Evolutionary conservation across 352 stramenopile genomes (phyloP).

Genomic region (Phytophthora macrochlamydospora): DNA sequence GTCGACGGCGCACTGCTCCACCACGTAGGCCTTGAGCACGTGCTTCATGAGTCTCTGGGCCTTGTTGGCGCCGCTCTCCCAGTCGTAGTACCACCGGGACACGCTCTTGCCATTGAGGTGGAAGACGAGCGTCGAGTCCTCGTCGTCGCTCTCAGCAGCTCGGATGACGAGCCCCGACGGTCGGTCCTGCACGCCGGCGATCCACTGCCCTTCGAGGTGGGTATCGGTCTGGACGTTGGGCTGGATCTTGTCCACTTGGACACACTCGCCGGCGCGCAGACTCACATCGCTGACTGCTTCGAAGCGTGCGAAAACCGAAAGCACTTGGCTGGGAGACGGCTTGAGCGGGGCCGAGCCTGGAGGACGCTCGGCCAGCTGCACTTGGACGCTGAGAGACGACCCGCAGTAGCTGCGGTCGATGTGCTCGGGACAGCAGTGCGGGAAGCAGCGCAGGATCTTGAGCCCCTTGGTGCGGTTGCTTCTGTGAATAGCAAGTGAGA

Average conservation of each 20-base stretch:
- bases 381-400: neutral
- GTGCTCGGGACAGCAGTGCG: neutral
- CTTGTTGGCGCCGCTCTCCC: conserved; percentile 3
- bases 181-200: conserved; percentile 35
- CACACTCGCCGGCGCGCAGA: too few species aligned
- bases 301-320: too few species aligned
- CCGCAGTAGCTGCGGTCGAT: conserved; percentile 3
- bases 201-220: conserved; percentile 69
- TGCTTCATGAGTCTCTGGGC: neutral
- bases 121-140: conserved; percentile 15
- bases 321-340: too few species aligned
- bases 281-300: too few species aligned
- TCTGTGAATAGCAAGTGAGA: too few species aligned
- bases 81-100: neutral
- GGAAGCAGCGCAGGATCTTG: neutral
- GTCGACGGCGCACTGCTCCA: neutral
- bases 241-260: conserved; percentile 22
- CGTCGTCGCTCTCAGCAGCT: conserved; percentile 3
- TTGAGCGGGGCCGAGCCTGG: too few species aligned
- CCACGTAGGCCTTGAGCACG: neutral
- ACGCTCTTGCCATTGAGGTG: neutral
- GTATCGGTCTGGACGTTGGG: conserved; percentile 49
- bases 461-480: too few species aligned
- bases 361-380: conserved; percentile 5
- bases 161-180: conserved; percentile 20